Conservation (phyloP, 331 rosid genomes). For the Acacia concinna region DNA sequence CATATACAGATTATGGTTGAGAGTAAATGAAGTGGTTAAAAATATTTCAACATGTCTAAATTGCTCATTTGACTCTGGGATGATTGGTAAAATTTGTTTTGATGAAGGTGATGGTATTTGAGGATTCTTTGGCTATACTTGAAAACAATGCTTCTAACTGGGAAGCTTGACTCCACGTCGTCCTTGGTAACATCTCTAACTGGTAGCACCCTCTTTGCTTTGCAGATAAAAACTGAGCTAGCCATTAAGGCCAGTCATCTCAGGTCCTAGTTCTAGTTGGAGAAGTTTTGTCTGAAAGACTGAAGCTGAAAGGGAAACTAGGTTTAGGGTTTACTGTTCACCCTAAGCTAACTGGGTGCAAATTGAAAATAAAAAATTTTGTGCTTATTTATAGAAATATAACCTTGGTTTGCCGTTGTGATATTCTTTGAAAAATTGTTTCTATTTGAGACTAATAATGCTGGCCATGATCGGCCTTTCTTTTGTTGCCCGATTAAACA, state of each 20-base stretch:
- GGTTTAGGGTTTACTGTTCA: not conserved
- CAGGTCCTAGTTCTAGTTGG: not conserved
- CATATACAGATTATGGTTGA: not conserved
- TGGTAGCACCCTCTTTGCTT: not conserved
- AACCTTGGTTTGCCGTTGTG: not conserved
- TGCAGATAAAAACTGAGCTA: not conserved
- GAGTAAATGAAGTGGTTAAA: constrained; percentile 10
- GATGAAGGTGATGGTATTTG: not conserved
- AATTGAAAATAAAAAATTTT: not conserved
- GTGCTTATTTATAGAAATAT: not conserved
- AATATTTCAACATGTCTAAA: not conserved
- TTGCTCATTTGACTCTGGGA: not conserved
- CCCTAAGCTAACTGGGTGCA: not conserved
- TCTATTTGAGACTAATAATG: not conserved
- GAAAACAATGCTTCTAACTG: not conserved
- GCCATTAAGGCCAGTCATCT: not conserved
- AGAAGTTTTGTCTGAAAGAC: not conserved
- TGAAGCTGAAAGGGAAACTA: not conserved
- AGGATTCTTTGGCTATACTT: not conserved
- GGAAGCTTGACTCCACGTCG: not conserved
- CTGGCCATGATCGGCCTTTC: not conserved
- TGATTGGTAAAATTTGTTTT: not conserved
- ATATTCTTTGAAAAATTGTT: not conserved
- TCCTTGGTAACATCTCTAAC: not conserved
- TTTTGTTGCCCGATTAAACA: not conserved